Conservation (phyloP, 2,329 filamentous ascomycete species). For the Helminthosporium solani region DNA sequence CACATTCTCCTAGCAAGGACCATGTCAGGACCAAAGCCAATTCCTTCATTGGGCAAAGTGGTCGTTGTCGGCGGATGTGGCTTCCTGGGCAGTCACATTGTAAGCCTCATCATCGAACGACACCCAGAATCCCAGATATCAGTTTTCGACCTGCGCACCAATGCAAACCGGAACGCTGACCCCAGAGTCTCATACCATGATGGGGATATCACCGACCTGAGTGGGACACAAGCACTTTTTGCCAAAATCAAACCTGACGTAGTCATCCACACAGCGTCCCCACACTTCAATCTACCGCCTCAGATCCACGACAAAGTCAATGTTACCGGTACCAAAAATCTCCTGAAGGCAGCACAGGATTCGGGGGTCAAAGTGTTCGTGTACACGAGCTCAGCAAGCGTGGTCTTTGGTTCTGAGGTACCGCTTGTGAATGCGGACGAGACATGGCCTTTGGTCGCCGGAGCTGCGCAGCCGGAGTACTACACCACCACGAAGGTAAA, state of each 20-base stretch:
- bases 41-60: slow-evolving; percentile 46
- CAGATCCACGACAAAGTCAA: slow-evolving; percentile 54
- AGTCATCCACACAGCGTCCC: slow-evolving; percentile 54
- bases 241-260: slow-evolving; percentile 47
- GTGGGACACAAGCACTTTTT: slow-evolving; percentile 46
- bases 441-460: slow-evolving; percentile 48
- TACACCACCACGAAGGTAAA: slow-evolving; percentile 52
- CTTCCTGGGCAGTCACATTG: slow-evolving; percentile 54
- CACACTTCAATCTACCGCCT: slow-evolving; percentile 41
- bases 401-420: slow-evolving; percentile 48
- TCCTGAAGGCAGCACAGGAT: slow-evolving; percentile 51
- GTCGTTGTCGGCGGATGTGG: slow-evolving; percentile 54
- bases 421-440: slow-evolving; percentile 54
- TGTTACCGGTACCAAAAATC: slow-evolving; percentile 51
- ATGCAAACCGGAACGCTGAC: slow-evolving; percentile 42
- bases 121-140: slow-evolving; percentile 47
- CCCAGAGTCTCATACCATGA: slow-evolving; percentile 51
- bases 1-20: not conserved
- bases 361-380: slow-evolving; percentile 55
- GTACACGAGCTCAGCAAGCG: slow-evolving; percentile 54
- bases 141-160: slow-evolving; percentile 51
- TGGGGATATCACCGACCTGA: slow-evolving; percentile 51
- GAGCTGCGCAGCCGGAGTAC: slow-evolving; percentile 51
- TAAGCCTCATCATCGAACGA: slow-evolving; percentile 46
- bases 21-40: slow-evolving; percentile 7